These are phyloP conservation scores for Metschnikowia dekortorum DNA, from an alignment of 805 yeast species.

Conservation along the genomic window DNA sequence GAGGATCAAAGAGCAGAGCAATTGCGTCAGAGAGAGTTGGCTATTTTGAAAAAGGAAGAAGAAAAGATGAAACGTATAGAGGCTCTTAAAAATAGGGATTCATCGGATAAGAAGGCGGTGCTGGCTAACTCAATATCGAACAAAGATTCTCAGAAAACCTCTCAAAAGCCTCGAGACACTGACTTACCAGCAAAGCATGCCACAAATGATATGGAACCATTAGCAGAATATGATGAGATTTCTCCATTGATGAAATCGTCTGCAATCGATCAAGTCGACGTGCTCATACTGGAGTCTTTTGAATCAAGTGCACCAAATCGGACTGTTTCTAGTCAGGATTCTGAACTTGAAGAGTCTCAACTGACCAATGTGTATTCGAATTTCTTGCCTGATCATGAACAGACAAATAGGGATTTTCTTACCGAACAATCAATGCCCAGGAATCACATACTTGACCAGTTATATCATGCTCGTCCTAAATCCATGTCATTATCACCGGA, in stretches of 20 bases:
- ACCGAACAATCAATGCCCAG: conserved; percentile 7
- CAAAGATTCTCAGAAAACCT: conserved; percentile 2
- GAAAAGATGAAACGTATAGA: conserved; percentile 45
- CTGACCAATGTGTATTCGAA: background rate
- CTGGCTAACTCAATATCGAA: conserved; percentile 13
- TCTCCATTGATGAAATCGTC: background rate
- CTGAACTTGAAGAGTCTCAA: background rate
- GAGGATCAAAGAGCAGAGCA: conserved; percentile 37
- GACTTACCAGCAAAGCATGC: background rate
- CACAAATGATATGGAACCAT: no score
- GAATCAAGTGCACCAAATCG: background rate
- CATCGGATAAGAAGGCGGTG: conserved; percentile 19
- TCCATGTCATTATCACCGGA: conserved; percentile 12
- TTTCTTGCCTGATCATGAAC: background rate
- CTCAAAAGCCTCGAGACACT: background rate
- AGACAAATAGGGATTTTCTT: background rate
- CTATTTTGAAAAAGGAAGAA: conserved; percentile 39
- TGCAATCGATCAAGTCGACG: background rate
- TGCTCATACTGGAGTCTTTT: background rate
- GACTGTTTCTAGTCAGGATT: background rate
- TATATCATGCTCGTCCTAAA: conserved; percentile 31
- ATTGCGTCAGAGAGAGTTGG: conserved; percentile 35
- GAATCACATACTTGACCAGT: conserved; percentile 30
- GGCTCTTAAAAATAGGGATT: conserved; percentile 20
- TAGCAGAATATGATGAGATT: background rate